Conservation (phyloP, 2,329 filamentous ascomycete species). For the Ophiostoma ips region DNA sequence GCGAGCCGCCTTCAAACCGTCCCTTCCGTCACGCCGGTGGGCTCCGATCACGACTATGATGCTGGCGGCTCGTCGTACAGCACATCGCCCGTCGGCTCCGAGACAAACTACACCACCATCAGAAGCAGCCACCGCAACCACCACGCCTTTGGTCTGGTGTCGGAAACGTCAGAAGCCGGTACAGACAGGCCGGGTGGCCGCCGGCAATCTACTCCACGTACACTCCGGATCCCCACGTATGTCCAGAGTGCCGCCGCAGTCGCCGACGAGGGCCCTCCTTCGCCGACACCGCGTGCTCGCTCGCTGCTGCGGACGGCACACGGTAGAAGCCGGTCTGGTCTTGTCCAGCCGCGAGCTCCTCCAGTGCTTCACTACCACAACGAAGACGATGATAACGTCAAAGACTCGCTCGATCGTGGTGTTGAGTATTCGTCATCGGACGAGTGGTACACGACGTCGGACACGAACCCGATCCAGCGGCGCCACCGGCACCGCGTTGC, state of each 20-base stretch:
- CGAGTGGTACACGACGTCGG: conserved; percentile 5
- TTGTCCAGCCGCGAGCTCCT: not conserved
- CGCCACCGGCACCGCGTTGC: conserved; percentile 51
- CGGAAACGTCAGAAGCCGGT: not conserved
- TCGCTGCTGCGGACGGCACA: not conserved
- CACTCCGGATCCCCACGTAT: not conserved
- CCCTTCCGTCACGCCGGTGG: not conserved
- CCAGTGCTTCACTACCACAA: not conserved
- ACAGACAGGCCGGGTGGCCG: not conserved
- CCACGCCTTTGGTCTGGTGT: not conserved
- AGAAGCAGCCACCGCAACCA: not conserved
- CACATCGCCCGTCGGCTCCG: conserved; percentile 9
- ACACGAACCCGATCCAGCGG: conserved; percentile 26
- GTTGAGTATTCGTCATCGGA: not conserved
- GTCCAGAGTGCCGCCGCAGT: not conserved
- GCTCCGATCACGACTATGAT: conserved; percentile 8
- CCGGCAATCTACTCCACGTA: not conserved
- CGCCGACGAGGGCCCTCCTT: not conserved
- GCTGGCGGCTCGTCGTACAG: conserved; percentile 11
- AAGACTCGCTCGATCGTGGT: not conserved
- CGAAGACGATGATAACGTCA: not conserved
- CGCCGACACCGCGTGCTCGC: not conserved
- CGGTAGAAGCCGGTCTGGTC: not conserved
- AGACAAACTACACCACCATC: not conserved
- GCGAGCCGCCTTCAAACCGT: not conserved